Base-by-base conservation (phyloP, 106 monocot species). In the Cymbidium sinense region DNA sequence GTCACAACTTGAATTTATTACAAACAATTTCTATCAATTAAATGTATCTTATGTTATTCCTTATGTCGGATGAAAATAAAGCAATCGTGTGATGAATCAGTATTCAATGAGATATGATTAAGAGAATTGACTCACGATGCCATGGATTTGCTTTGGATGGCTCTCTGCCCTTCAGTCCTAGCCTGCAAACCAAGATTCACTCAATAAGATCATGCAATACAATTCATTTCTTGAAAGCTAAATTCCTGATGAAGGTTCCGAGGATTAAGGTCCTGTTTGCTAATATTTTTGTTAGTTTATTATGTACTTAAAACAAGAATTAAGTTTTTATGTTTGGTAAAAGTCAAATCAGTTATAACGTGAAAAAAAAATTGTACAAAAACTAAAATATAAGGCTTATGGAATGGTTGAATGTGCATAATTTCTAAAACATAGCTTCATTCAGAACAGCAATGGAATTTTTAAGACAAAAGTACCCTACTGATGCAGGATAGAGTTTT, bases 151-250 rank as follows among this genome's bases (percentile, higher is more conserved):
- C 73, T 81, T 78, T 88, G 87, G 70, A 75, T 25, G 72, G 52
- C 64, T 81, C 64, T 85, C 72, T 89, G 82, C 37, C 62, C 83
- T 79, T 84, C 91, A 76, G 61, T 78, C 77, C 75, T 79, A 52
- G 70, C 86, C 93, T 98, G 83, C 64, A 80, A 61, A 82, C 43
- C 51, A 67, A 13, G 33, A 67, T 33, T 67, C 67, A 62, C 67
- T 31, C 15, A 3, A 31, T 67, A 67, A 67, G 61, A 33, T 67
- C 17, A 67, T 67, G 67, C 67, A 31, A 33, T 3, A 23, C 11
- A 58, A 20, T 58, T n/a, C 23, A 58, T 23, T 58, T 58, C 58
- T 58, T 58, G 23, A 58, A 58, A 13, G 23, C 58, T n/a, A 58
- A 58, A 58, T n/a, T 6, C 4, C 23, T 23, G 20, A 47, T 47